A percentile compares a stretch with the other conserved stretches of the same genome.
Conservation (phyloP, 345 rosid species). For the Brassica incana region DNA sequence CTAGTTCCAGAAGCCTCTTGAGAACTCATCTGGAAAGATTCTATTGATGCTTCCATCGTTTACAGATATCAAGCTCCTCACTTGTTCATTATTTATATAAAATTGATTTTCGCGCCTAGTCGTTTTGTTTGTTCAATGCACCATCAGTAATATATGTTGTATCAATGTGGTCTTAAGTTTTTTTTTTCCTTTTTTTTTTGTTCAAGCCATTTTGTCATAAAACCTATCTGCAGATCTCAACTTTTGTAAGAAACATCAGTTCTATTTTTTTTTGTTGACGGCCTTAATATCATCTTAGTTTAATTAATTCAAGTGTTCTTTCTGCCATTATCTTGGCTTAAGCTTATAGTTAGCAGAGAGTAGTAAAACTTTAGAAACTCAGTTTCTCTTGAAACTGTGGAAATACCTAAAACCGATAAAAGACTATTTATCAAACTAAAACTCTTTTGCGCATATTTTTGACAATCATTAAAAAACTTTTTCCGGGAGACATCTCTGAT, state of each 20-base stretch:
- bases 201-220: neutral
- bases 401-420: neutral
- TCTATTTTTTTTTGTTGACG: neutral
- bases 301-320: neutral
- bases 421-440: too few relatives aligned
- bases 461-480: neutral
- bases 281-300: neutral
- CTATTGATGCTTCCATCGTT: conserved; percentile 20
- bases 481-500: too few relatives aligned
- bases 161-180: conserved; percentile 1
- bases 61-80: conserved; percentile 8
- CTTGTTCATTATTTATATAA: neutral
- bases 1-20: too few relatives aligned
- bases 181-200: neutral
- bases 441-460: neutral
- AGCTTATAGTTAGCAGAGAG: neutral
- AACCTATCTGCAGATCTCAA: conserved; percentile 10
- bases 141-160: conserved; percentile 18
- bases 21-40: conserved; percentile 9
- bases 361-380: neutral
- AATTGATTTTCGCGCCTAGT: neutral
- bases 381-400: neutral
- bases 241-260: conserved; percentile 17
- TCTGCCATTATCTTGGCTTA: neutral
- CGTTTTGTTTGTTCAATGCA: neutral